Evolutionary conservation across 768 basidiomycete species (phyloP).

Genomic region (Naganishia kalamii): DNA sequence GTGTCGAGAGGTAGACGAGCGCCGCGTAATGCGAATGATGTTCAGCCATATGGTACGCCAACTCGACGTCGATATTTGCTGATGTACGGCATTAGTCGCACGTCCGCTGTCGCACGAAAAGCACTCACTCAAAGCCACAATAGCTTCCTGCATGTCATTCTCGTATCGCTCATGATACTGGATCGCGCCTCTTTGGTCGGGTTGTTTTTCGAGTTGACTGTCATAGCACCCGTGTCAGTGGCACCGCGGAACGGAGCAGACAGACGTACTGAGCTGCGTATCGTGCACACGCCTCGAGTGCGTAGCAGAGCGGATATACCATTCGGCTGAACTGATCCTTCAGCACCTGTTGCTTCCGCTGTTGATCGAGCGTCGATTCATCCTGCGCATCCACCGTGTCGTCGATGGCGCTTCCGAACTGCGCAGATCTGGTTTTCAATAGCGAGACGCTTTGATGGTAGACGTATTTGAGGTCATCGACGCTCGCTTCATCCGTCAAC

Average conservation of each 20-base stretch:
- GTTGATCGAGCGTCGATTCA: not conserved
- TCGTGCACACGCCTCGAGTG: constrained; percentile 13
- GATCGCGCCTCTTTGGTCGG: constrained; percentile 1
- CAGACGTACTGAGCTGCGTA: constrained; percentile 12
- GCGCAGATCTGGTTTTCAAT: not conserved
- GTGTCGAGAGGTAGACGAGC: constrained; percentile 9
- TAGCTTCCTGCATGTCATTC: constrained; percentile 16
- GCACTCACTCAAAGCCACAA: constrained; percentile 11
- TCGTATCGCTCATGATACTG: constrained; percentile 12
- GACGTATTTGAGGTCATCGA: constrained; percentile 10
- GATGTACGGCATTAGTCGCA: not conserved
- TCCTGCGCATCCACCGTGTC: not conserved
- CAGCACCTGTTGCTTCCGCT: constrained; percentile 1
- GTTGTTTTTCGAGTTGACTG: not conserved
- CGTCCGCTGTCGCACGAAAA: not conserved
- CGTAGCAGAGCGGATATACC: constrained; percentile 20
- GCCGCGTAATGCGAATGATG: constrained; percentile 15
- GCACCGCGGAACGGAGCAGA: not conserved
- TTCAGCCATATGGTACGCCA: constrained; percentile 18
- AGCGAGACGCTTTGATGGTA: constrained; percentile 12
- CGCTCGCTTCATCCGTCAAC: constrained; percentile 13
- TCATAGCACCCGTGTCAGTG: not conserved
- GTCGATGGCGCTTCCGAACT: constrained; percentile 14
- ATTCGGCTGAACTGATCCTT: constrained; percentile 15
- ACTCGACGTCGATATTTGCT: constrained; percentile 9